Percentiles rank a stretch among this genome's conserved stretches.
phyloP scores from a whole-genome alignment of 106 monocot species.

The Acorus gramineus region DNA sequence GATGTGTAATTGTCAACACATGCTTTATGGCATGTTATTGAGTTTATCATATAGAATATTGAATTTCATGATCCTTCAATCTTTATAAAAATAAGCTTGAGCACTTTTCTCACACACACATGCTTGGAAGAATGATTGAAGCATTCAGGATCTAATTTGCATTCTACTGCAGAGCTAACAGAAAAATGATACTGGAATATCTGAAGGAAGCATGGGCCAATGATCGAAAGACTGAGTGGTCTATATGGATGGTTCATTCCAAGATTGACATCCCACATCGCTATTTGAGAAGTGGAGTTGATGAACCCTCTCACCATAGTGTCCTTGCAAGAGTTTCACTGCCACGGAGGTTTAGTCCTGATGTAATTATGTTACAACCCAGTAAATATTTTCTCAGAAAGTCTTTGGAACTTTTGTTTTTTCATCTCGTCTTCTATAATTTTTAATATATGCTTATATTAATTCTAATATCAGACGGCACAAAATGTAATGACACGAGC shows the following conservation, averaged over 20 bases:
- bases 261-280: constrained; percentile 82
- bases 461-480: constrained; percentile 47
- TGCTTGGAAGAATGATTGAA: too few species aligned
- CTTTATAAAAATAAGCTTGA: too few species aligned
- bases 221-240: constrained; percentile 93
- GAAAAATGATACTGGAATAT: constrained; percentile 58
- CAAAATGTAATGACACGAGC: constrained; percentile 56
- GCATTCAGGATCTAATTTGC: not conserved
- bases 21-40: too few species aligned
- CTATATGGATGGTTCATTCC: constrained; percentile 97
- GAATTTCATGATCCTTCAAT: too few species aligned
- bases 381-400: not conserved
- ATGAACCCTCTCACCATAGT: constrained; percentile 55
- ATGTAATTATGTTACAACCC: constrained; percentile 35
- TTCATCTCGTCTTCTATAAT: not conserved
- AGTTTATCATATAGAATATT: too few species aligned
- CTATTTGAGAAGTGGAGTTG: constrained; percentile 65
- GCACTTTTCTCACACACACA: too few species aligned
- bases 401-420: not conserved
- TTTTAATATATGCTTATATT: constrained; percentile 6
- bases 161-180: constrained; percentile 41
- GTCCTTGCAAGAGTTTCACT: constrained; percentile 50
- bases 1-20: too few species aligned
- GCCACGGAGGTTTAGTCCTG: constrained; percentile 45
- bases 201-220: constrained; percentile 54